Conservation (phyloP, 169 alveolate species). For the Blepharisma undulans region DNA sequence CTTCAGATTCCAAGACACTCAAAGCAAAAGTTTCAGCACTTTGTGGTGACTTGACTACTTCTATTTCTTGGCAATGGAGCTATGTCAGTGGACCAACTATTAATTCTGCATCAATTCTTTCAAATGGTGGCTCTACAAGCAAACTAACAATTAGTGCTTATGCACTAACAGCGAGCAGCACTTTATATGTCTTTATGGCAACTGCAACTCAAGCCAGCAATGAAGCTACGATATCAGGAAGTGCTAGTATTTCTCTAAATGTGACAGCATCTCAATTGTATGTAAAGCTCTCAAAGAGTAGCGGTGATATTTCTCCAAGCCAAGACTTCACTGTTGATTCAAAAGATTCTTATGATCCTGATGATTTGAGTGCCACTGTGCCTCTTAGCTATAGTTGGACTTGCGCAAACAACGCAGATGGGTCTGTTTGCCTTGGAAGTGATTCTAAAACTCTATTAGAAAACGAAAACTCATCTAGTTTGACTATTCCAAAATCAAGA, state of each 20-base stretch:
- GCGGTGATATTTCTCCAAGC: not conserved
- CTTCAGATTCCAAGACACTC: not conserved
- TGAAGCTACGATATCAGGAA: not conserved
- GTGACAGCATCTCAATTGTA: not conserved
- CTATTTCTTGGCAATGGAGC: not conserved
- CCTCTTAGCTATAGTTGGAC: constrained; percentile 1
- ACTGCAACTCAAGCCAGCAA: not conserved
- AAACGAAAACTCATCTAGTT: not conserved
- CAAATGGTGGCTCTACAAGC: not conserved
- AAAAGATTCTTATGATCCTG: constrained; percentile 20
- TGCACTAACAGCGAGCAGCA: not conserved
- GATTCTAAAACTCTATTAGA: not conserved
- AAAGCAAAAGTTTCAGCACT: not conserved
- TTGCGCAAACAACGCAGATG: not conserved
- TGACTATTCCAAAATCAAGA: not conserved
- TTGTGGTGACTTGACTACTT: not conserved
- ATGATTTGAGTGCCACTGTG: not conserved
- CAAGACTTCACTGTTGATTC: not conserved
- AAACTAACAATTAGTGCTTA: not conserved
- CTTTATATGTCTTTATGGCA: not conserved
- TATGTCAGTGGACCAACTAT: not conserved
- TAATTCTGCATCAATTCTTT: not conserved
- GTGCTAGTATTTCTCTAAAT: not conserved
- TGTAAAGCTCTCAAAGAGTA: not conserved
- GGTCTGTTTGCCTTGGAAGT: not conserved